Conservation (phyloP, 1,139 yeast species). For the Hyphopichia pseudoburtonii region DNA sequence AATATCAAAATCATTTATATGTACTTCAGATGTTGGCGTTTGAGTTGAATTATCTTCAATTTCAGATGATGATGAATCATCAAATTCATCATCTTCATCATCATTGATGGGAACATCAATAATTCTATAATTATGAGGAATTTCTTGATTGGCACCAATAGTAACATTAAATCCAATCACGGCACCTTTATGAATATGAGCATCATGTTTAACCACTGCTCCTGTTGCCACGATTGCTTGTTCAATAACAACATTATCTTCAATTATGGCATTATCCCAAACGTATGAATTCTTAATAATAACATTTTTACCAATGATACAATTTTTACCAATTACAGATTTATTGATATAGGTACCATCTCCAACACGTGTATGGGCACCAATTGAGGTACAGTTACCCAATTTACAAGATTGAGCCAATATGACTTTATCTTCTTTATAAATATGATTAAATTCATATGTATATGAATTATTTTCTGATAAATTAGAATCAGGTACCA, state of each 20-base stretch:
- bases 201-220: constrained; percentile 54
- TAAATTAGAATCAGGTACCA: constrained; percentile 83
- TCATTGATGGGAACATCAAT: constrained; percentile 46
- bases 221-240: constrained; percentile 70
- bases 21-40: constrained; percentile 2
- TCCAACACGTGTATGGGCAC: constrained; percentile 67
- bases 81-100: constrained; percentile 23
- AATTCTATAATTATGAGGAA: constrained; percentile 53
- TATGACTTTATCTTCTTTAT: constrained; percentile 79
- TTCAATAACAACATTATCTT: constrained; percentile 57
- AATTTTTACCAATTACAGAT: constrained; percentile 82
- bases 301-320: constrained; percentile 80
- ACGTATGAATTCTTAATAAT: constrained; percentile 70
- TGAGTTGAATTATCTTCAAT: constrained; percentile 21
- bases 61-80: constrained; percentile 20
- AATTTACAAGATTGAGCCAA: constrained; percentile 90
- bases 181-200: constrained; percentile 61
- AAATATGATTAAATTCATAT: constrained; percentile 81
- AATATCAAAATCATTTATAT: constrained; percentile 31
- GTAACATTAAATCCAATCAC: constrained; percentile 76
- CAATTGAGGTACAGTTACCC: constrained; percentile 75
- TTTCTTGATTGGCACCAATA: constrained; percentile 51
- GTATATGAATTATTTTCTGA: constrained; percentile 68
- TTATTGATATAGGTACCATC: constrained; percentile 55
- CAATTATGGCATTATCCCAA: constrained; percentile 80